Percentiles rank a stretch among this genome's conserved stretches.
Conservation (phyloP, 768 basidiomycete species). For the Butyriboletus loyo region DNA sequence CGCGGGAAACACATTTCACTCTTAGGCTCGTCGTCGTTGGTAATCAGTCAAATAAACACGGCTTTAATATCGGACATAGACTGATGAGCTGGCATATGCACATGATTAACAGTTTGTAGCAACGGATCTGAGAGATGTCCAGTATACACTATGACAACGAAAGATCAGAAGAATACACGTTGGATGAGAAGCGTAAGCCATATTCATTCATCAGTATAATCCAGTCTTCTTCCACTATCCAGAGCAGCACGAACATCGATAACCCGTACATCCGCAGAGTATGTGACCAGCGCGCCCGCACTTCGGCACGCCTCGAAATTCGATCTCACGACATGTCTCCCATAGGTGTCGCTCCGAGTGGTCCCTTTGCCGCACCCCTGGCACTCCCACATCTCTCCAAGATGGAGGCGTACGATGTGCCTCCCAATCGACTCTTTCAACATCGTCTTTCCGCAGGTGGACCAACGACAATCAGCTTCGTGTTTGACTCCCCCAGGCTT, state of each 20-base stretch:
- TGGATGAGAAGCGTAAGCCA: no score
- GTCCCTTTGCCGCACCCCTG: slow-evolving; percentile 11
- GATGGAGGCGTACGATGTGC: slow-evolving; percentile 16
- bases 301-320: not conserved
- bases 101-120: no score
- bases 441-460: slow-evolving; percentile 16
- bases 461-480: slow-evolving; percentile 8
- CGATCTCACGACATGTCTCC: slow-evolving; percentile 2
- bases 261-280: slow-evolving; percentile 1
- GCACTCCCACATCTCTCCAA: slow-evolving; percentile 17
- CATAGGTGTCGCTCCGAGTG: slow-evolving; percentile 8
- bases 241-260: slow-evolving; percentile 8
- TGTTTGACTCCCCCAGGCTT: slow-evolving; percentile 9
- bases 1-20: no score
- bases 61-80: no score
- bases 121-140: no score
- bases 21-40: no score
- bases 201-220: not conserved
- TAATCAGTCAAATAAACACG: no score
- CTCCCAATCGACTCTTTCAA: slow-evolving; percentile 22
- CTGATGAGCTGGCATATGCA: no score
- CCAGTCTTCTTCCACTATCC: not conserved
- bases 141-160: no score
- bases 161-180: no score
- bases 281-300: slow-evolving; percentile 6